Evolutionary conservation across 139 green algal species (phyloP).

Genomic region (Auxenochlorella pyrenoidosa): DNA sequence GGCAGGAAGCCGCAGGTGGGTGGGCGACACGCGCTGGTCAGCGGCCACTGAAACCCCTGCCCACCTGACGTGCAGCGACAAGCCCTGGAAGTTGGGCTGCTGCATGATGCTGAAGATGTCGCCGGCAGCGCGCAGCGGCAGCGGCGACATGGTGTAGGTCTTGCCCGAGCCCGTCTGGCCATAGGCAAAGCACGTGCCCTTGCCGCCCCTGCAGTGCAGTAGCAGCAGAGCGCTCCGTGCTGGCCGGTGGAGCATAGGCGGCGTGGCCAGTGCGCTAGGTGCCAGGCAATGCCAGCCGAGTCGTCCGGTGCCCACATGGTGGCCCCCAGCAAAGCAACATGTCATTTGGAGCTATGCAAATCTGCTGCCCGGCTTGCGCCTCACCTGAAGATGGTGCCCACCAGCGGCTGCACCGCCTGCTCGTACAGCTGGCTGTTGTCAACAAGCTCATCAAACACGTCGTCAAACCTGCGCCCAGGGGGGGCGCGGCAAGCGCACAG

Average conservation of each 20-base stretch:
- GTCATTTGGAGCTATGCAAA: no score
- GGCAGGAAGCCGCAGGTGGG: no score
- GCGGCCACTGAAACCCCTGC: not conserved
- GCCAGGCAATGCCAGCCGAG: no score
- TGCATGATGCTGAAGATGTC: slow-evolving; percentile 89
- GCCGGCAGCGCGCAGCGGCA: slow-evolving; percentile 87
- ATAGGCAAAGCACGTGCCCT: slow-evolving; percentile 98
- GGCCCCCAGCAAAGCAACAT: no score
- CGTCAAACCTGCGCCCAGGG: slow-evolving; percentile 82
- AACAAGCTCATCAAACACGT: slow-evolving; percentile 87
- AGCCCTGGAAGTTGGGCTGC: slow-evolving; percentile 55
- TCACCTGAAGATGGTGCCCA: slow-evolving; percentile 87
- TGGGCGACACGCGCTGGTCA: no score
- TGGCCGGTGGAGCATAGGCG: not conserved
- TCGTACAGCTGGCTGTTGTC: slow-evolving; percentile 95
- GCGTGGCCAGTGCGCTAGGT: not conserved
- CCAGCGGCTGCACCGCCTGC: slow-evolving; percentile 89
- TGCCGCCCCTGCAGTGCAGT: slow-evolving; percentile 48
- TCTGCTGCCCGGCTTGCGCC: not conserved
- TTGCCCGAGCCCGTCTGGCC: slow-evolving; percentile 94
- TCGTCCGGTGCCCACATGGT: no score
- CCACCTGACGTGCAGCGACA: slow-evolving; percentile 44
- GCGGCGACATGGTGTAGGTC: slow-evolving; percentile 96
- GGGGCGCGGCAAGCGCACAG: no score
- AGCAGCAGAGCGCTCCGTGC: not conserved